phyloP scores from a whole-genome alignment of 805 yeast genomes.

The Phaffomyces opuntiae region DNA sequence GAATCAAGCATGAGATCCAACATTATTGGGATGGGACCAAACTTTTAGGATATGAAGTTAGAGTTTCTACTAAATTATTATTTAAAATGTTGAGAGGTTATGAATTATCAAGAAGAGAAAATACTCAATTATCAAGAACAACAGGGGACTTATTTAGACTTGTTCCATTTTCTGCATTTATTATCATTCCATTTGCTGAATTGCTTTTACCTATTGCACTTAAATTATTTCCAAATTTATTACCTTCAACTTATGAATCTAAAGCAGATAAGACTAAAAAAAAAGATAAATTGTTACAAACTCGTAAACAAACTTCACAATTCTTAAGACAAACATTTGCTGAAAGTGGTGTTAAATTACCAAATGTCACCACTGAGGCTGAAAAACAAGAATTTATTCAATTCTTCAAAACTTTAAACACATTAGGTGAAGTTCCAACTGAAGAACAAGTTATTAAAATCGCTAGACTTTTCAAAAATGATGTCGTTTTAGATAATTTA shows the following conservation, averaged over 20 bases:
- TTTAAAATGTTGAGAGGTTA: conserved; percentile 85
- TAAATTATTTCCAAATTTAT: conserved; percentile 85
- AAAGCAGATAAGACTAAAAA: conserved; percentile 54
- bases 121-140: conserved; percentile 82
- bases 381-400: conserved; percentile 72
- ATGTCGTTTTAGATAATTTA: conserved; percentile 84
- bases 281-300: conserved; percentile 46
- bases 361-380: conserved; percentile 56
- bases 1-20: conserved; percentile 78
- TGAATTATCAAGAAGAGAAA: conserved; percentile 85
- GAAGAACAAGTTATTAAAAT: conserved; percentile 70
- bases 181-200: conserved; percentile 92
- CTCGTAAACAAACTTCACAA: conserved; percentile 56
- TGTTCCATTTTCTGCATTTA: conserved; percentile 89
- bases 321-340: conserved; percentile 60
- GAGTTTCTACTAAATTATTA: conserved; percentile 73
- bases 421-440: conserved; percentile 53
- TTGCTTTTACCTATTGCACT: conserved; percentile 82
- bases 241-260: conserved; percentile 89
- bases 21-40: conserved; percentile 98
- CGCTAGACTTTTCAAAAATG: conserved; percentile 89
- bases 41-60: conserved; percentile 82
- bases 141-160: conserved; percentile 76
- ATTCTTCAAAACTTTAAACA: conserved; percentile 67
- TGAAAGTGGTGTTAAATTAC: conserved; percentile 62